Evolutionary conservation across 1,284 basidiomycete genomes (phyloP).

Genomic region (Trichosporon coremiiforme): DNA sequence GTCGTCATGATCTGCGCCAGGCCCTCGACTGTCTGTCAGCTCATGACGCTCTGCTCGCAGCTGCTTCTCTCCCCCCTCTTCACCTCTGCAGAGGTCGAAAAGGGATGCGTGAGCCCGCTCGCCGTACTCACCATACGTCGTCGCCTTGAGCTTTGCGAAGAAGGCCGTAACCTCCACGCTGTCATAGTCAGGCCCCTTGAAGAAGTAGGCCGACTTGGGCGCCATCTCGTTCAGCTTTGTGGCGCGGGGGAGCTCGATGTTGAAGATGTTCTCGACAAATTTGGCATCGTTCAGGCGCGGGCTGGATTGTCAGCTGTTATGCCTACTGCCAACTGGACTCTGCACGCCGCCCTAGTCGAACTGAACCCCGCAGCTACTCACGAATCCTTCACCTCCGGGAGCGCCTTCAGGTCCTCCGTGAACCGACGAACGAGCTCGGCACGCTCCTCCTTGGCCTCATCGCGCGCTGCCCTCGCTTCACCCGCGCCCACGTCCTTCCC

Average conservation of each 20-base stretch:
- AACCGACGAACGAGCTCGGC: conserved; percentile 42
- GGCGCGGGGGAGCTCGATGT: conserved; percentile 76
- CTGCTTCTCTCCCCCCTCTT: neutral
- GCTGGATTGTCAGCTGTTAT: neutral
- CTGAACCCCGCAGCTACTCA: conserved; percentile 28
- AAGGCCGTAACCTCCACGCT: conserved; percentile 64
- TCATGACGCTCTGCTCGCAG: neutral
- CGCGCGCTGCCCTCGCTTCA: neutral
- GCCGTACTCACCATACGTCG: conserved; percentile 58
- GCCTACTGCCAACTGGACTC: no score
- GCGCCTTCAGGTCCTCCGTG: conserved; percentile 43
- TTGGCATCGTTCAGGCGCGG: conserved; percentile 61
- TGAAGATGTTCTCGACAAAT: conserved; percentile 84
- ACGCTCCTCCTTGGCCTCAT: conserved; percentile 26
- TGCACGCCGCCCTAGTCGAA: no score
- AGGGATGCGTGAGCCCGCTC: no score
- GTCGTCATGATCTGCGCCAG: conserved; percentile 27
- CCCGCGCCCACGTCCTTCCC: conserved; percentile 27
- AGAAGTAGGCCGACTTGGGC: conserved; percentile 70
- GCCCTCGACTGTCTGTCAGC: conserved; percentile 31
- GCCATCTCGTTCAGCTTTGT: conserved; percentile 70
- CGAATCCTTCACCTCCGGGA: conserved; percentile 40
- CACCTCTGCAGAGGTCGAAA: no score
- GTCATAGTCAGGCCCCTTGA: conserved; percentile 66
- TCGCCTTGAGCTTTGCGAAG: conserved; percentile 58